Percentiles rank a stretch among this genome's conserved stretches.
phyloP scores from a whole-genome alignment of 208 protist genomes.

The Polymyxa betae region DNA sequence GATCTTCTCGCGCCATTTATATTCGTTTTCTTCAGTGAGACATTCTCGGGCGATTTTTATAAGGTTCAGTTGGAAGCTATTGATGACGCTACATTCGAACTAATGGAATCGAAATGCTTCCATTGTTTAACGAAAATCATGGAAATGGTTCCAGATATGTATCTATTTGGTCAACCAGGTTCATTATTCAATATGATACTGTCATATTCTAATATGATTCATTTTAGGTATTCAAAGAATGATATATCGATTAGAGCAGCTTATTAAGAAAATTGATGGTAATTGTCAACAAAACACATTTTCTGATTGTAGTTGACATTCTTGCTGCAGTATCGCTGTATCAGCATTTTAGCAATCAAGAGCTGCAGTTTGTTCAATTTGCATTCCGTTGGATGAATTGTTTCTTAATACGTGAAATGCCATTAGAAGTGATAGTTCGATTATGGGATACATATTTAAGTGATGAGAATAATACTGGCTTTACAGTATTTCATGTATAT shows the following conservation, averaged over 20 bases:
- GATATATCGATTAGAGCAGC: slow-evolving; percentile 70
- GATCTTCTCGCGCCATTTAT: slow-evolving; percentile 87
- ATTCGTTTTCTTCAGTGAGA: slow-evolving; percentile 73
- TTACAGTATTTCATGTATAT: not conserved
- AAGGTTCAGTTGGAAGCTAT: not conserved
- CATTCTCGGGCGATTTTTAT: not conserved
- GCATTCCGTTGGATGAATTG: slow-evolving; percentile 73
- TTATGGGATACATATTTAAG: slow-evolving; percentile 84
- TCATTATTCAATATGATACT: not conserved
- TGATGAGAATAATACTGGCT: slow-evolving; percentile 68
- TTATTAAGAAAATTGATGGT: slow-evolving; percentile 78
- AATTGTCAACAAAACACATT: too few relatives aligned
- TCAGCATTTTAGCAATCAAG: slow-evolving; percentile 72
- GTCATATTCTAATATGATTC: not conserved
- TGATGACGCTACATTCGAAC: slow-evolving; percentile 57
- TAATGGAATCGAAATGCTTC: slow-evolving; percentile 86
- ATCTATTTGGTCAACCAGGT: slow-evolving; percentile 82
- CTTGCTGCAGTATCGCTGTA: not conserved
- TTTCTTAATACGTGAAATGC: slow-evolving; percentile 82
- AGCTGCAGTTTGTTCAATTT: slow-evolving; percentile 79
- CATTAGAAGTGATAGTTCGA: slow-evolving; percentile 76
- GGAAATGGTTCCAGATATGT: slow-evolving; percentile 82
- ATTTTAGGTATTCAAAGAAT: slow-evolving; percentile 80
- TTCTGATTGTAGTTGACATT: too few relatives aligned
- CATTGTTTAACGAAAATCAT: slow-evolving; percentile 83